phyloP scores from a whole-genome alignment of 352 stramenopile genomes.

The Albugo candida region DNA sequence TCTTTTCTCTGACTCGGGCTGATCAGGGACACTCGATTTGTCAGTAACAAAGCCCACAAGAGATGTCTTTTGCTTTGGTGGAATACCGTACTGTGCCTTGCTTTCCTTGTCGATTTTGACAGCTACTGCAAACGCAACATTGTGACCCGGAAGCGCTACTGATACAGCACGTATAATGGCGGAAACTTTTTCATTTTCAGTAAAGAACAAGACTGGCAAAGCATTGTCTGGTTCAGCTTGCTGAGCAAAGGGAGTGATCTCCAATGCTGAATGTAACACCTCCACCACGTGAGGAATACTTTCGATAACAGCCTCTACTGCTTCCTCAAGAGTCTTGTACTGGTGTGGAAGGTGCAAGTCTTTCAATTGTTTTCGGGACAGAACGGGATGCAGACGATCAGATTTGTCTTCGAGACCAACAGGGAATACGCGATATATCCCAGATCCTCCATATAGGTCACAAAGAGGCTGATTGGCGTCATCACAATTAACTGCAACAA shows the following conservation, averaged over 20 bases:
- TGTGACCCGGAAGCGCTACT: constrained; percentile 33
- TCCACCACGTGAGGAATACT: constrained; percentile 26
- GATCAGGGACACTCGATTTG: constrained; percentile 7
- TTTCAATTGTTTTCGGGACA: constrained; percentile 12
- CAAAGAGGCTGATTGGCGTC: constrained; percentile 20
- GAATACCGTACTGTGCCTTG: constrained; percentile 39
- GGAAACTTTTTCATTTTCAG: constrained; percentile 24
- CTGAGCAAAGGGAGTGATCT: constrained; percentile 40
- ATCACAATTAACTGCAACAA: constrained; percentile 31
- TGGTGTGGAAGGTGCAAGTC: constrained; percentile 15
- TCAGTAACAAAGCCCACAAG: constrained; percentile 29
- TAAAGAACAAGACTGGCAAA: constrained; percentile 43
- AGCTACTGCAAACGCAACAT: constrained; percentile 30
- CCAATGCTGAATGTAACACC: constrained; percentile 20
- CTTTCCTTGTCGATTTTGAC: constrained; percentile 28
- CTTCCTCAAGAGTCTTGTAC: constrained; percentile 27
- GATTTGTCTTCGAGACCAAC: constrained; percentile 6
- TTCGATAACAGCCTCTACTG: constrained; percentile 21
- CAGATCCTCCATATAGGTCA: constrained; percentile 24
- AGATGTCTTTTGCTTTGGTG: constrained; percentile 14
- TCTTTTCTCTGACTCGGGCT: constrained; percentile 8
- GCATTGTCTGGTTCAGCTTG: constrained; percentile 14
- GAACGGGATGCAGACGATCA: constrained; percentile 3
- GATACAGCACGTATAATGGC: constrained; percentile 36
- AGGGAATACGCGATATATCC: constrained; percentile 27